Base-by-base conservation (phyloP, 1,139 yeast species). In the Suhomyces wounanorum region DNA sequence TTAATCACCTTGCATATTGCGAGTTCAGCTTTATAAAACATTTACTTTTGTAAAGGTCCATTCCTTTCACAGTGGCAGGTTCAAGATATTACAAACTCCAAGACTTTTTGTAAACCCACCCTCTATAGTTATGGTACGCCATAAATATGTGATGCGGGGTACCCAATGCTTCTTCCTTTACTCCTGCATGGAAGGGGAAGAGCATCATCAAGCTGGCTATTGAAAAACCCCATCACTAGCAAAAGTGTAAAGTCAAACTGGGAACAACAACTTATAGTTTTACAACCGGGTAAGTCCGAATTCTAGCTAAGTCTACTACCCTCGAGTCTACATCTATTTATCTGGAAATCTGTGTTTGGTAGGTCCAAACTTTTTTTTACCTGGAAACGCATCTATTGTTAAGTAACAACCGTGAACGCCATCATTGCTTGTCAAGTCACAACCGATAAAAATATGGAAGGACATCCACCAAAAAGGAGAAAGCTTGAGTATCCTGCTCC, bases 401-500 rank as follows among this genome's bases (percentile, higher is more conserved):
- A 28, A 3, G 3, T 10, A 28, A 9, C 3, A n/a, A n/a, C 11
- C 36, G 18, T 10, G 18, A 14, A 7, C 14, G 10, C 42, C 33
- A 6, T 40, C 21, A n/a, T 31, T 23, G 18, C 23, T 25, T 3
- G 10, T 13, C 21, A 9, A 11, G 42, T 9, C 42, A 23, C 28
- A 14, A 25, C 31, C 16, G 8, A 5, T 23, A 13, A 10, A 10
- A 13, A 17, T 26, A 33, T 33, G 38, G 39, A 35, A 13, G 44
- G 43, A 9, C 17, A 35, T 18, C 47, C 50, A 3, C 23, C 50
- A 6, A 55, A 55, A 37, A 49, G 57, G 43, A 48, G 55, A 44
- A 53, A 48, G 35, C 44, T 55, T 43, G 47, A 51, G 30, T 54
- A 55, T 14, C 58, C 58, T 2, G 33, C 43, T n/a, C 54, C 58